Conservation (phyloP, 139 green algal genomes). For the Volvox reticuliferus region DNA sequence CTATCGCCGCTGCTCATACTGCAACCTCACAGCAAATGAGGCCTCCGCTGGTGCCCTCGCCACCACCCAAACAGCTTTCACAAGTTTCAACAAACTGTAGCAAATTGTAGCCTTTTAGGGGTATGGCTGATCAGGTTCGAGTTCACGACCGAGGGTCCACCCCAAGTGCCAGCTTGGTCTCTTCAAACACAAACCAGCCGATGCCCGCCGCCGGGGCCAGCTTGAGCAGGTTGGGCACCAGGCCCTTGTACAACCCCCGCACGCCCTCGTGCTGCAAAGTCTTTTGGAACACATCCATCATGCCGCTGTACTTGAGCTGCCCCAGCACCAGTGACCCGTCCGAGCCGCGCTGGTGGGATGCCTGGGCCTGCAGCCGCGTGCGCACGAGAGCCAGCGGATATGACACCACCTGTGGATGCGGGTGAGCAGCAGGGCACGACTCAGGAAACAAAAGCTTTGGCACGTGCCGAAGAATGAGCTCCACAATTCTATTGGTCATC, state of each 20-base stretch:
- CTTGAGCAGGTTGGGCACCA: conserved; percentile 92
- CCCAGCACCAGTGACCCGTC: background rate
- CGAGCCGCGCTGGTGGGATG: background rate
- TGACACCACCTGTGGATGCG: conserved; percentile 74
- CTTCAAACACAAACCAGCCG: conserved; percentile 91
- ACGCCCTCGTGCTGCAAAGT: conserved; percentile 80
- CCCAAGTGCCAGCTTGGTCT: conserved; percentile 82
- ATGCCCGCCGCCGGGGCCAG: conserved; percentile 90
- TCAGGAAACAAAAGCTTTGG: too few relatives aligned
- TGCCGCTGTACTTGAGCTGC: conserved; percentile 81
- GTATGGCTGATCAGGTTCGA: too few relatives aligned
- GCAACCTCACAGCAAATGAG: too few relatives aligned
- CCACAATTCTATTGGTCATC: too few relatives aligned
- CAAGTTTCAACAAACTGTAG: too few relatives aligned
- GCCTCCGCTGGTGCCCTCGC: too few relatives aligned
- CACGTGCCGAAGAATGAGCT: too few relatives aligned
- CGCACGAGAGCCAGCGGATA: conserved; percentile 90
- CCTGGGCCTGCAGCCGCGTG: conserved; percentile 83
- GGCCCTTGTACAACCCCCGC: conserved; percentile 77
- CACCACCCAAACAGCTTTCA: too few relatives aligned
- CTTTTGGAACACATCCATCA: conserved; percentile 84
- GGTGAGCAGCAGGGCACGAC: background rate
- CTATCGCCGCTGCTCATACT: too few relatives aligned
- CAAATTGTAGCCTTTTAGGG: too few relatives aligned
- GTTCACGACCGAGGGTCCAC: conserved; percentile 61